A percentile compares a stretch with the other conserved stretches of the same genome.
phyloP scores from a whole-genome alignment of 2,329 filamentous ascomycete species.

The Calonectria hawksworthii region DNA sequence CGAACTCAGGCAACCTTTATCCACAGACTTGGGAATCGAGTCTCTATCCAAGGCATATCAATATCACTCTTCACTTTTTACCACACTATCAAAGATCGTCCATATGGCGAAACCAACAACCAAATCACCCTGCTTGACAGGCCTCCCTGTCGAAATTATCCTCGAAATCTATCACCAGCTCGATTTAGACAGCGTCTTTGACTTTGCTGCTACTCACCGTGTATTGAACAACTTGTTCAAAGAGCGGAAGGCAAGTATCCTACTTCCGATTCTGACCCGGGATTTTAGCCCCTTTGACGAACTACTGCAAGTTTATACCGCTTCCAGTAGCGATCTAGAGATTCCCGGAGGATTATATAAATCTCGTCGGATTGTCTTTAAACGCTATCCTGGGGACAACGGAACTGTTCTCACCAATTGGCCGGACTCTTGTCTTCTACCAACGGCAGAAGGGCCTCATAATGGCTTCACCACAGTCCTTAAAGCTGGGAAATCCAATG shows the following conservation, averaged over 20 bases:
- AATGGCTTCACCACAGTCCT: conserved; percentile 40
- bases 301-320: conserved; percentile 62
- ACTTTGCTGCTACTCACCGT: conserved; percentile 54
- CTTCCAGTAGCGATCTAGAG: conserved; percentile 54
- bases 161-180: conserved; percentile 63
- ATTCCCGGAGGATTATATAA: conserved; percentile 52
- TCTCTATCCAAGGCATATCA: neutral
- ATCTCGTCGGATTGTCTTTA: conserved; percentile 56
- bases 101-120: conserved; percentile 37
- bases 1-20: neutral
- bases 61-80: neutral
- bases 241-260: conserved; percentile 56
- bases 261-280: conserved; percentile 57
- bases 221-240: conserved; percentile 58
- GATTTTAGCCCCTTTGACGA: conserved; percentile 61
- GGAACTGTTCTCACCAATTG: conserved; percentile 45
- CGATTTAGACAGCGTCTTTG: conserved; percentile 57
- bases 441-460: neutral
- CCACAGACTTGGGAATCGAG: neutral
- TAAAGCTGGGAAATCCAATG: conserved; percentile 39
- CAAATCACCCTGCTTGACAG: conserved; percentile 40
- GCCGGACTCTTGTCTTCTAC: conserved; percentile 23
- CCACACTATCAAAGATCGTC: neutral
- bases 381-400: conserved; percentile 51
- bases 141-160: conserved; percentile 62